A percentile compares a stretch with the other conserved stretches of the same genome.
Conservation (phyloP, 2,329 filamentous ascomycete species). For the Incumbomyces lentus region DNA sequence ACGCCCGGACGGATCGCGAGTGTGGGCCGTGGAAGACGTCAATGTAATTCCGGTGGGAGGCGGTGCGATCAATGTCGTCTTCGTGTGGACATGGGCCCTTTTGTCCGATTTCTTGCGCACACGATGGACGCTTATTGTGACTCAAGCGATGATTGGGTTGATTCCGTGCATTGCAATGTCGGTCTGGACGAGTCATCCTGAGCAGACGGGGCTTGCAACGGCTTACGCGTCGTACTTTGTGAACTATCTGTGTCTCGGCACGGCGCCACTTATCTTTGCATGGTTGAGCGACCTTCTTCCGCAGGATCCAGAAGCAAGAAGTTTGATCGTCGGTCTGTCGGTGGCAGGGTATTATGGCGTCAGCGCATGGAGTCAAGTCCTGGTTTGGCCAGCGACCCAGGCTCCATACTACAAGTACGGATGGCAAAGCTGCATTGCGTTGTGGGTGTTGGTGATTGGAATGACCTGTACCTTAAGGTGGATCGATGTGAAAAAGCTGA, state of each 20-base stretch:
- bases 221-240: conserved; percentile 46
- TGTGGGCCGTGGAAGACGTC: conserved; percentile 36
- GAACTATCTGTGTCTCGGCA: conserved; percentile 38
- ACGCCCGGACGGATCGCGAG: conserved; percentile 30
- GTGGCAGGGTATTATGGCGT: conserved; percentile 43
- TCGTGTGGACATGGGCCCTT: conserved; percentile 46
- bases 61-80: conserved; percentile 39
- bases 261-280: conserved; percentile 36
- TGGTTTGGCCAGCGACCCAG: conserved; percentile 43
- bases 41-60: conserved; percentile 42
- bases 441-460: conserved; percentile 36
- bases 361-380: conserved; percentile 42
- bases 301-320: conserved; percentile 41
- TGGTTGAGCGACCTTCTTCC: conserved; percentile 44
- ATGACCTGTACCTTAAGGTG: conserved; percentile 36
- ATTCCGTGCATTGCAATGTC: conserved; percentile 43
- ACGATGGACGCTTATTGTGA: conserved; percentile 41
- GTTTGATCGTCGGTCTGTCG: conserved; percentile 40
- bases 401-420: conserved; percentile 41
- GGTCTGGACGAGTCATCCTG: conserved; percentile 41
- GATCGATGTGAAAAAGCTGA: conserved; percentile 35
- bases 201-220: conserved; percentile 32
- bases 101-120: conserved; percentile 41
- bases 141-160: conserved; percentile 39
- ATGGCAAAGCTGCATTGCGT: conserved; percentile 39